Percentiles rank a stretch among this genome's conserved stretches.
Evolutionary conservation across 768 basidiomycete species (phyloP).

Genomic region (Termitomyces sp.): DNA sequence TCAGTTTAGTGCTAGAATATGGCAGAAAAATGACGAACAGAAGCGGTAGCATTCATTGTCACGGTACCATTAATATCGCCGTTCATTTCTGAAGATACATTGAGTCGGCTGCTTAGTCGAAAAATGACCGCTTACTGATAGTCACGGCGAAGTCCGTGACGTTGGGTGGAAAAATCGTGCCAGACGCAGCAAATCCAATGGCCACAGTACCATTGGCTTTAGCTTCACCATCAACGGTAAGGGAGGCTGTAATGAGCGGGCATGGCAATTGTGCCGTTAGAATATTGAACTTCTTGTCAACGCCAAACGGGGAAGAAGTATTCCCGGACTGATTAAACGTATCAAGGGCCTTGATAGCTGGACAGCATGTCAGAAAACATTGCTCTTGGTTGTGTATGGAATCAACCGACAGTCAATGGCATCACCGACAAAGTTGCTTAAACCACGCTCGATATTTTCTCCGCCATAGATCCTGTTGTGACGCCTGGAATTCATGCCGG

Average conservation of each 20-base stretch:
- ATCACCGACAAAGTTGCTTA: conserved; percentile 21
- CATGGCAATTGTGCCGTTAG: conserved; percentile 19
- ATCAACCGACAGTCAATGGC: conserved; percentile 21
- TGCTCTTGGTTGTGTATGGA: background rate
- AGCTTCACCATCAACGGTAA: conserved; percentile 15
- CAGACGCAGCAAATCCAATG: conserved; percentile 20
- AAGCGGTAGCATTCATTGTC: conserved; percentile 28
- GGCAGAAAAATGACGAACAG: conserved; percentile 17
- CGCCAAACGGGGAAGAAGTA: conserved; percentile 26
- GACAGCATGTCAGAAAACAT: background rate
- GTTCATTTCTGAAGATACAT: conserved; percentile 22
- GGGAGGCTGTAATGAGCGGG: conserved; percentile 13
- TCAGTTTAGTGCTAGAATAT: no score
- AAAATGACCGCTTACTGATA: conserved; percentile 21
- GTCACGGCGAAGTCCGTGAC: conserved; percentile 29
- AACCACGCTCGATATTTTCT: conserved; percentile 17
- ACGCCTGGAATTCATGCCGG: conserved; percentile 27
- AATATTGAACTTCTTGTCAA: conserved; percentile 25
- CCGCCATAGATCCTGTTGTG: conserved; percentile 2
- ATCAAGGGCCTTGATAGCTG: conserved; percentile 21
- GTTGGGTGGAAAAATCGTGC: conserved; percentile 17
- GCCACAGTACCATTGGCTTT: conserved; percentile 22
- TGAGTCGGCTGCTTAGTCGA: background rate
- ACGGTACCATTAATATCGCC: conserved; percentile 34
- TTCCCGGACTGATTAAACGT: conserved; percentile 24